These are phyloP conservation scores for Picea sitchensis DNA, from an alignment of 75 land plant genomes.

Conservation along the genomic window DNA sequence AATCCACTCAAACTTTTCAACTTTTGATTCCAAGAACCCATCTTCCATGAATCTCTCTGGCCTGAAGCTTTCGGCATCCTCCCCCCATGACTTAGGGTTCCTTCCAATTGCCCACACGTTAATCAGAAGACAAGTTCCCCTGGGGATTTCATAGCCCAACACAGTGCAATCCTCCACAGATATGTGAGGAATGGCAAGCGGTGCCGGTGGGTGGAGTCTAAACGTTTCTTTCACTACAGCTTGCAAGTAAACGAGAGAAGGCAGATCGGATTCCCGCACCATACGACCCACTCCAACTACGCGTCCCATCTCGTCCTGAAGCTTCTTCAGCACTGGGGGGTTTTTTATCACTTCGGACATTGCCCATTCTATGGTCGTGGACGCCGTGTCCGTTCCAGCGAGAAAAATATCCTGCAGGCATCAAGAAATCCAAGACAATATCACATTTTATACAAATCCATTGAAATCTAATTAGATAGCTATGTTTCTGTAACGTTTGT, in stretches of 20 bases:
- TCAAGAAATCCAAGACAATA: too few species aligned
- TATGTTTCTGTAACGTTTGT: too few species aligned
- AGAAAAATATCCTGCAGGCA: too few species aligned
- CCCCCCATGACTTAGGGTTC: not conserved
- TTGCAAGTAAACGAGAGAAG: not conserved
- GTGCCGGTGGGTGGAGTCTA: constrained; percentile 12
- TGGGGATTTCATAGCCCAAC: not conserved
- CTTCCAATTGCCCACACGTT: constrained; percentile 3
- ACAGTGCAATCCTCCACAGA: not conserved
- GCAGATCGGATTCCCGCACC: not conserved
- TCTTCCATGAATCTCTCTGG: constrained; percentile 5
- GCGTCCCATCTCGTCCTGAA: not conserved
- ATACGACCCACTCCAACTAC: not conserved
- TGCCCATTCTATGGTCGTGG: too few species aligned
- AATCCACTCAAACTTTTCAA: not conserved
- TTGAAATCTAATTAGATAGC: too few species aligned
- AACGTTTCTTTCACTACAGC: constrained; percentile 16
- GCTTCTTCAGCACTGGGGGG: not conserved
- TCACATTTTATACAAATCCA: too few species aligned
- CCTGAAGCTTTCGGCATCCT: not conserved
- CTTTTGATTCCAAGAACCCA: not conserved
- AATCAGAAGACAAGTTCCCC: not conserved
- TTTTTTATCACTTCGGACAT: not conserved
- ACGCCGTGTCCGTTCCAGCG: too few species aligned
- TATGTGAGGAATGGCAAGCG: not conserved